These are phyloP conservation scores for Anisodus acutangulus DNA, from an alignment of 257 asterid genomes.

Conservation along the genomic window DNA sequence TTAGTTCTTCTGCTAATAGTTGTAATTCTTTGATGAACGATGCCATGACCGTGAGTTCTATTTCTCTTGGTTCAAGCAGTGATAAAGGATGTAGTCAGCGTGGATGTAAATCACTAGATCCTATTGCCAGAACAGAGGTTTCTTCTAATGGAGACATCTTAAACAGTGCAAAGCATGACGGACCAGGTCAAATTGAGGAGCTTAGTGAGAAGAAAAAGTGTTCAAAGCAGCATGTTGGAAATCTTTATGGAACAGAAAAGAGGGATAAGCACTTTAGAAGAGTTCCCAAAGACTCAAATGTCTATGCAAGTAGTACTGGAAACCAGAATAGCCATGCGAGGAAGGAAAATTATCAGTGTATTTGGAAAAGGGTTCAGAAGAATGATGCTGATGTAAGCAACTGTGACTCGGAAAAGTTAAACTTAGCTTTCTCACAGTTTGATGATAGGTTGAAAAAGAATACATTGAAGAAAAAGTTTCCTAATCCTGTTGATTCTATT, in stretches of 20 bases:
- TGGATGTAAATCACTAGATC: too few relatives aligned
- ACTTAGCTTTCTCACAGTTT: constrained; percentile 19
- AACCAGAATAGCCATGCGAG: constrained; percentile 28
- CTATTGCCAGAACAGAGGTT: not conserved
- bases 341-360: constrained; percentile 35
- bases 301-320: constrained; percentile 28
- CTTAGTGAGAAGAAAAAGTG: constrained; percentile 18
- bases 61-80: too few relatives aligned
- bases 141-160: constrained; percentile 25
- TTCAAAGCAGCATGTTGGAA: constrained; percentile 29
- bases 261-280: constrained; percentile 32
- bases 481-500: constrained; percentile 19
- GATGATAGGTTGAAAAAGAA: constrained; percentile 21
- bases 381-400: constrained; percentile 27
- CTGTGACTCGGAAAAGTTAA: constrained; percentile 18
- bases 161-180: not conserved
- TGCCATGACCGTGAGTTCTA: constrained; percentile 22
- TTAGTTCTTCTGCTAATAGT: constrained; percentile 22
- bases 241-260: constrained; percentile 26
- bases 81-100: too few relatives aligned
- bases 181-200: constrained; percentile 25
- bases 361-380: constrained; percentile 43
- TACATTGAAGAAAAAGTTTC: constrained; percentile 13
- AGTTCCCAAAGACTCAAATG: constrained; percentile 26
- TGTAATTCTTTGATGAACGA: constrained; percentile 26